Percentiles rank a stretch among this genome's conserved stretches.
Evolutionary conservation across 2,329 filamentous ascomycete species (phyloP).

Genomic region (Xylariales sp.): DNA sequence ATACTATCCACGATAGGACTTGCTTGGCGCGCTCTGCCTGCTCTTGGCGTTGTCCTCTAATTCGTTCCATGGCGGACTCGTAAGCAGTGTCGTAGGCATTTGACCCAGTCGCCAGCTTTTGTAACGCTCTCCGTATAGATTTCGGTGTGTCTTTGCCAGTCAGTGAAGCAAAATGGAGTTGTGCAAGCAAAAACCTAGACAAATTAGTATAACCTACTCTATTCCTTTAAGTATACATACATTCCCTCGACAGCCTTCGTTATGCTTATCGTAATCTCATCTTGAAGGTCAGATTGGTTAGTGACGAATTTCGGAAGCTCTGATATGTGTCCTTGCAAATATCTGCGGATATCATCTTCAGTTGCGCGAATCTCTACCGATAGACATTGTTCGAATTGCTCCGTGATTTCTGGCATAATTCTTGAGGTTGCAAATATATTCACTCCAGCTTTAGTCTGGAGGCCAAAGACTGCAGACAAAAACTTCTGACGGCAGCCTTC

Average conservation of each 20-base stretch:
- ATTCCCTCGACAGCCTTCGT: constrained; percentile 34
- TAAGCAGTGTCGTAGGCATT: constrained; percentile 35
- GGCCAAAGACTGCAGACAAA: constrained; percentile 12
- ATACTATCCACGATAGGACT: constrained; percentile 37
- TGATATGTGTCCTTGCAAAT: constrained; percentile 19
- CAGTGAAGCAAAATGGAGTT: constrained; percentile 31
- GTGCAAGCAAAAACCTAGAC: constrained; percentile 34
- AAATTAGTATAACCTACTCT: constrained; percentile 8
- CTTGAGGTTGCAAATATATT: constrained; percentile 22
- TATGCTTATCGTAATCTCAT: constrained; percentile 30
- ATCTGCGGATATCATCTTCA: constrained; percentile 26
- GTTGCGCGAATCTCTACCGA: constrained; percentile 28
- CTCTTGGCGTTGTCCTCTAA: constrained; percentile 31
- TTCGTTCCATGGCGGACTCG: constrained; percentile 34
- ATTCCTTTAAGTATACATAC: constrained; percentile 25
- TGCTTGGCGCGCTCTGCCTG: constrained; percentile 32
- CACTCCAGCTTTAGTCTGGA: constrained; percentile 10
- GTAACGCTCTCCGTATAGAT: constrained; percentile 26
- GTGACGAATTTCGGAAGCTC: constrained; percentile 4
- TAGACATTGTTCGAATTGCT: constrained; percentile 10
- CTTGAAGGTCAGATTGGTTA: constrained; percentile 15
- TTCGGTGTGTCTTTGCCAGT: constrained; percentile 25
- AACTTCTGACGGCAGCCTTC: constrained; percentile 10
- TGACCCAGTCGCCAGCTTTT: constrained; percentile 23
- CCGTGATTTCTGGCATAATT: constrained; percentile 17